phyloP scores from a whole-genome alignment of 352 stramenopile genomes.

The Pythium diclinum region DNA sequence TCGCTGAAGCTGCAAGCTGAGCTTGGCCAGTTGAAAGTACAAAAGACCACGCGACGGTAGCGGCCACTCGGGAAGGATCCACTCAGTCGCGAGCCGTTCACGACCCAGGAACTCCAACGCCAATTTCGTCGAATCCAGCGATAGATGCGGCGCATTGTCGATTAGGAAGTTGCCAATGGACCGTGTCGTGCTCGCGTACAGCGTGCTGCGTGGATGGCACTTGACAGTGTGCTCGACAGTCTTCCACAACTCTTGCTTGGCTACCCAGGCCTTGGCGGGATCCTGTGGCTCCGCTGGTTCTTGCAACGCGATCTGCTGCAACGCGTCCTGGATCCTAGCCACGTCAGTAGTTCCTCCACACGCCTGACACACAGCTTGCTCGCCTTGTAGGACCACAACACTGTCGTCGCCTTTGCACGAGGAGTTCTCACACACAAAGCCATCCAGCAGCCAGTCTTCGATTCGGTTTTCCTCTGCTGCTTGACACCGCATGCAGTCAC shows the following conservation, averaged over 20 bases:
- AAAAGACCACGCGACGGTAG: conserved; percentile 23
- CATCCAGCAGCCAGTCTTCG: conserved; percentile 24
- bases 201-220: conserved; percentile 18
- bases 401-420: background rate
- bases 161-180: conserved; percentile 28
- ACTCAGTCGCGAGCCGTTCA: conserved; percentile 12
- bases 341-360: conserved; percentile 1
- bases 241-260: conserved; percentile 6
- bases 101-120: conserved; percentile 16
- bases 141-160: conserved; percentile 15
- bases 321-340: background rate
- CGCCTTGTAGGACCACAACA: conserved; percentile 10
- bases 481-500: conserved; percentile 34
- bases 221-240: background rate
- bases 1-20: background rate
- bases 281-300: background rate
- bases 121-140: background rate
- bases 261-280: background rate
- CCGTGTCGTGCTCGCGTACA: conserved; percentile 8
- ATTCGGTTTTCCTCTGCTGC: background rate
- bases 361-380: conserved; percentile 3
- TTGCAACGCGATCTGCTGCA: background rate
- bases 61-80: conserved; percentile 15
- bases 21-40: conserved; percentile 20
- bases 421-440: conserved; percentile 11